Evolutionary conservation across 108 stramenopile genomes (phyloP), one percentile per base, ranked within the genome.

Genomic region (Skeletonema tropicum): DNA sequence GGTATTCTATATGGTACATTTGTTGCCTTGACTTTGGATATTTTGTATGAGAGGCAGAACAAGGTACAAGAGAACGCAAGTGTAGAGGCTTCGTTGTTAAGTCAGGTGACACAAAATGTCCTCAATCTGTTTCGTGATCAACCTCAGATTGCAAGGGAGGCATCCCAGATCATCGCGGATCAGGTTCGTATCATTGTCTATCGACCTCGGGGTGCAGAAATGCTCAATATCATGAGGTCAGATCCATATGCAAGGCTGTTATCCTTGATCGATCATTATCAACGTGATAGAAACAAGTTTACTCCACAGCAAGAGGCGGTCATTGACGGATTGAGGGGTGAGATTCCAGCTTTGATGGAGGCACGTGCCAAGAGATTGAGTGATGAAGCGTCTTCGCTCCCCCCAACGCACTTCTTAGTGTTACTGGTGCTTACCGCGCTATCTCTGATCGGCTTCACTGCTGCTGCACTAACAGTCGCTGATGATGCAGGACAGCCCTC

Each of bases 1-100:
- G 75, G 87, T 36, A 92, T 92, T 39, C 68, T 92, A 17, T 92
- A 88, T 64, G 91, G 91, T 85, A 92, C 91, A n/a, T 88, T 86
- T 55, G 70, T 87, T 10, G 88, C 88, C 14, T 83, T 92, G 66
- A 92, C 91, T 3, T 59, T 89, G 23, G 71, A 73, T 21, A 89
- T 92, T 31, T 72, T 92, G 12, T 92, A 92, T 62, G 61, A 80
- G 8, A 79, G 91, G 11, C 87, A 88, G 66, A 45, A 70, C 25
- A 59, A 79, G 25, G 85, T 91, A 11, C 88, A 88, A 65, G 79
- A 89, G 26, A 69, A 72, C 55, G 87, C 74, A 7, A 66, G 81
- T 6, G 31, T 64, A 14, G 82, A 83, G 41, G 69, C 75, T 10
- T 49, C 82, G 1, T 57, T 83, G 15, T 68, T 83, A 48, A 57